These are phyloP conservation scores for Arthrobotrys pseudoclavata DNA, from an alignment of 2,329 filamentous ascomycete species.

Conservation along the genomic window DNA sequence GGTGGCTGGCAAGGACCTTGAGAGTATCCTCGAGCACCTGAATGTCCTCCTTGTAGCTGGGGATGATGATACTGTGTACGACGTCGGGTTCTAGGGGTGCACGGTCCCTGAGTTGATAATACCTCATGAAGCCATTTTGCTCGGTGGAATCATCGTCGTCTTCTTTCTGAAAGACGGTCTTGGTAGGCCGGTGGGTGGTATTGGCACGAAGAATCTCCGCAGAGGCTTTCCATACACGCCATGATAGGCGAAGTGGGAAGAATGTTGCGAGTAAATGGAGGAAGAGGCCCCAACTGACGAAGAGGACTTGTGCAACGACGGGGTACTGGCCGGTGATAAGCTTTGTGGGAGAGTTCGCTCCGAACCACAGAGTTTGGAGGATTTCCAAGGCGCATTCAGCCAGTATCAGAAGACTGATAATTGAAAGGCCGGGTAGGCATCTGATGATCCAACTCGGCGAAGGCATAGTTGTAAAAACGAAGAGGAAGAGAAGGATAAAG, in stretches of 20 bases:
- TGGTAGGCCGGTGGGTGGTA: slow-evolving; percentile 69
- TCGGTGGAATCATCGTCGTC: slow-evolving; percentile 68
- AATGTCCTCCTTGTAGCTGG: slow-evolving; percentile 81
- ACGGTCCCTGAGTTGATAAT: slow-evolving; percentile 68
- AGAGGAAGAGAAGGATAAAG: slow-evolving; percentile 9
- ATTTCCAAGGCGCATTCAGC: slow-evolving; percentile 62
- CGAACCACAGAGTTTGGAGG: slow-evolving; percentile 58
- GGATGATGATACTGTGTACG: slow-evolving; percentile 77
- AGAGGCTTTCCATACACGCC: slow-evolving; percentile 74
- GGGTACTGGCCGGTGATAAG: slow-evolving; percentile 51
- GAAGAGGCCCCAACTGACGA: slow-evolving; percentile 76
- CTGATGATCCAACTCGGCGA: slow-evolving; percentile 61
- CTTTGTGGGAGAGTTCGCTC: slow-evolving; percentile 46
- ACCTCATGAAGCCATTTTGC: slow-evolving; percentile 70
- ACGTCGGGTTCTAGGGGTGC: slow-evolving; percentile 68
- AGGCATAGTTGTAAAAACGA: slow-evolving; percentile 46
- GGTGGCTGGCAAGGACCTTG: slow-evolving; percentile 77
- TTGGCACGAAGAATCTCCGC: slow-evolving; percentile 69
- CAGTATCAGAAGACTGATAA: slow-evolving; percentile 61
- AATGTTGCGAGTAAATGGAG: slow-evolving; percentile 75
- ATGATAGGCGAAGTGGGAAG: slow-evolving; percentile 76
- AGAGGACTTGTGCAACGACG: slow-evolving; percentile 65
- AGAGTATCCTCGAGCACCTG: slow-evolving; percentile 78
- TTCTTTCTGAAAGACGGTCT: slow-evolving; percentile 65
- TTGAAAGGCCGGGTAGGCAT: slow-evolving; percentile 62